phyloP scores from a whole-genome alignment of 305 asterid species.

The Solanum hybrid region DNA sequence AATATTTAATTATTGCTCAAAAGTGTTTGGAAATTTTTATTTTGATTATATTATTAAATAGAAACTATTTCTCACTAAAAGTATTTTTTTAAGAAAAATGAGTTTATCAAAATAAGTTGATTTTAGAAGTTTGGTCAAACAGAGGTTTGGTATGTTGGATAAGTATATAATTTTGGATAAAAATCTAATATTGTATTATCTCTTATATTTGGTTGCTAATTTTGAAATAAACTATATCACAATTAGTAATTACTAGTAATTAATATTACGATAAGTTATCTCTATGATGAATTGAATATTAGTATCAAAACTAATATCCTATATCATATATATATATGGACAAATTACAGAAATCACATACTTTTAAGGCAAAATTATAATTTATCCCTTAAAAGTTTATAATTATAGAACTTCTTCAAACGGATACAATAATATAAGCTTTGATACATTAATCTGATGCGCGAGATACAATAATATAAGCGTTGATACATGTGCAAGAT shows the following conservation, averaged over 20 bases:
- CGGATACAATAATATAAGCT: no score
- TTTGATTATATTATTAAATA: neutral
- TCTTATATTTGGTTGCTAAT: neutral
- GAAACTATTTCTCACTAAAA: neutral
- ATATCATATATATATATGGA: no score
- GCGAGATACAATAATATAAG: no score
- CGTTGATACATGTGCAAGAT: no score
- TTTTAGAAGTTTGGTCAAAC: neutral
- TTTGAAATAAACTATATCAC: neutral
- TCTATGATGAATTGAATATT: neutral
- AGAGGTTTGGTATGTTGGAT: neutral
- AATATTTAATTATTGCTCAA: neutral
- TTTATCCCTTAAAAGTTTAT: no score
- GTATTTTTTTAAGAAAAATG: neutral
- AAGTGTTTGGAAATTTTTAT: neutral
- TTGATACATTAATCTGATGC: no score
- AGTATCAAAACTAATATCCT: no score
- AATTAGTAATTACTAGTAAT: neutral
- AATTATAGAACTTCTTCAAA: no score
- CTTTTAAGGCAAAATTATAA: no score
- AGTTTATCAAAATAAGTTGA: fast-evolving
- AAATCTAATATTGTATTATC: neutral
- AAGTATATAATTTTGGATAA: neutral
- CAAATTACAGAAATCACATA: no score
- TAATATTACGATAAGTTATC: neutral